Base-by-base conservation (phyloP, 768 basidiomycete species). In the Boletus vinaceobasis region DNA sequence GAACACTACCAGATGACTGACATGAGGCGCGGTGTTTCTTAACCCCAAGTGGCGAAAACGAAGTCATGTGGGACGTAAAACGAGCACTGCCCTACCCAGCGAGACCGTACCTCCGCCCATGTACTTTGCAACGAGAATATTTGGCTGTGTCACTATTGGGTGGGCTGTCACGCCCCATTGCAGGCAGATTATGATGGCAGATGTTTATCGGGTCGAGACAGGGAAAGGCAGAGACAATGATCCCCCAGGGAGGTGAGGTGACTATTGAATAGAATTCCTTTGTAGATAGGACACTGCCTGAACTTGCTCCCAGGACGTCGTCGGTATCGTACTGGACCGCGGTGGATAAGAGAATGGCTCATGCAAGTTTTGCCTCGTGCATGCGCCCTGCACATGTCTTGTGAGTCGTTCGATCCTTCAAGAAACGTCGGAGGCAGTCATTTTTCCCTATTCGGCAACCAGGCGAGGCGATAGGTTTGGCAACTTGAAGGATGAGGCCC, bases 21-120 rank as follows among this genome's bases (percentile, higher is more conserved):
- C 50, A 53, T 7, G 58, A 59, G 44, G 47, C 21, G n/a, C 45
- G 40, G 48, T 21, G 37, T 35, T 45, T 29, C 53, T 47, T 29
- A n/a, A 19, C 14, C 37, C 35, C 19, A 36, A 37, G 14, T 21
- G 29, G 21, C 39, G 35, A 57, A 36, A 29, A 42, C 26, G 32
- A 33, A 47, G 27, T 13, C 17, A 31, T 21, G 10, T 35, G 11
- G 27, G 54, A 57, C 44, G 44, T 57, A 57, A 57, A 56, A 36
- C 27, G 29, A 29, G 39, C 27, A 43, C 17, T 23, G 15, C 10
- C 17, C 15, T 9, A 29, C n/a, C 14, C 35, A 23, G 13, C 29
- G 3, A 31, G 11, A 21, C 29, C 26, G 26, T 31, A 21, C 43
- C 21, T 26, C 23, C 9, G 40, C 23, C 21, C 9, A 32, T 31